Conservation (phyloP, 2,329 filamentous ascomycete species). For the Tolypocladium endophyticum region DNA sequence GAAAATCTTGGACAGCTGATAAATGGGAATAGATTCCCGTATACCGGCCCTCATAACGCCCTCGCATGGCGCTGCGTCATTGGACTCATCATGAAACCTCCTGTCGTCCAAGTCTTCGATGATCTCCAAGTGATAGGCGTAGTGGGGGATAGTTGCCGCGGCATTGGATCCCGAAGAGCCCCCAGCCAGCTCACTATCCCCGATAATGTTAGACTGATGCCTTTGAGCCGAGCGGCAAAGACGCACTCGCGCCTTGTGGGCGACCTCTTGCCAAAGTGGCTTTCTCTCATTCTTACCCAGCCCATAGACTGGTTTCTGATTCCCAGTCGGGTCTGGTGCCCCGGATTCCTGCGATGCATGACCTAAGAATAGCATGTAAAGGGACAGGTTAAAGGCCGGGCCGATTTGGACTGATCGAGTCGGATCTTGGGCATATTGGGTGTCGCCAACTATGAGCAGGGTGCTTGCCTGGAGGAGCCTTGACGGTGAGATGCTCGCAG, state of each 20-base stretch:
- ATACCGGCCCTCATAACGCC: slow-evolving; percentile 34
- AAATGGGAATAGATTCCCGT: slow-evolving; percentile 40
- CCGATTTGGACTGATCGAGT: slow-evolving; percentile 67
- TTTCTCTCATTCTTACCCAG: slow-evolving; percentile 36
- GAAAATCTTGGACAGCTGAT: slow-evolving; percentile 75
- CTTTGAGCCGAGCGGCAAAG: slow-evolving; percentile 55
- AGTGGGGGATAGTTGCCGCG: slow-evolving; percentile 25
- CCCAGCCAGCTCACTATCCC: background rate
- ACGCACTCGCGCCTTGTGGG: slow-evolving; percentile 83
- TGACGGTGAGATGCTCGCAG: slow-evolving; percentile 78
- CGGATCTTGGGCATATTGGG: slow-evolving; percentile 61
- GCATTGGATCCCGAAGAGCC: background rate
- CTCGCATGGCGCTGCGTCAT: slow-evolving; percentile 24
- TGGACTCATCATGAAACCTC: slow-evolving; percentile 35
- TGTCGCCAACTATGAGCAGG: slow-evolving; percentile 77
- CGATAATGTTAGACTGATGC: slow-evolving; percentile 3
- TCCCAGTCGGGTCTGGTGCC: background rate
- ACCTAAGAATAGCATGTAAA: slow-evolving; percentile 91
- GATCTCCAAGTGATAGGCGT: slow-evolving; percentile 70
- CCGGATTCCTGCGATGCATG: slow-evolving; percentile 39
- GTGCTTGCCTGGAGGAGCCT: slow-evolving; percentile 87
- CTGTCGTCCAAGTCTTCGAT: slow-evolving; percentile 66
- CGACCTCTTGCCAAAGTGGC: slow-evolving; percentile 88
- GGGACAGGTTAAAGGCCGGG: slow-evolving; percentile 71
- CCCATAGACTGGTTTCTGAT: slow-evolving; percentile 11